Conservation (phyloP, 306 rosid species). For the Inga laurina region DNA sequence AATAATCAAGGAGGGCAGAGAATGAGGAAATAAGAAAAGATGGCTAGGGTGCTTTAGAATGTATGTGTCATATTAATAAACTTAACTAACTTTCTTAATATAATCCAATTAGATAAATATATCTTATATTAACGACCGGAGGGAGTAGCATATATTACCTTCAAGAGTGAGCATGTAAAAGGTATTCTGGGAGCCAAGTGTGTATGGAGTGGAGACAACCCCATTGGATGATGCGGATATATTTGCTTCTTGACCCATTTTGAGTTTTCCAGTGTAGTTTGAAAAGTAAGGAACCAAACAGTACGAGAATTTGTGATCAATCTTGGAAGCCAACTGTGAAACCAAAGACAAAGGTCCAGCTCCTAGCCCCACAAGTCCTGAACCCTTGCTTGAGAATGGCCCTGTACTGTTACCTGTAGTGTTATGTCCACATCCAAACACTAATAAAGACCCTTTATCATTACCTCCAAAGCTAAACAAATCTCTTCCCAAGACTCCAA, state of each 20-base stretch:
- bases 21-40: no score
- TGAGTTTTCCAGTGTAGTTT: constrained; percentile 3
- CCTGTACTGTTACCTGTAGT: not conserved
- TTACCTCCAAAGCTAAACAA: not conserved
- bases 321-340: constrained; percentile 1
- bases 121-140: no score
- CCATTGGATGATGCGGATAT: not conserved
- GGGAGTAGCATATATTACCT: not conserved
- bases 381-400: not conserved
- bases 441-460: not conserved
- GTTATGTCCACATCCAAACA: constrained; percentile 17
- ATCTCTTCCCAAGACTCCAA: constrained; percentile 1
- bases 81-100: no score
- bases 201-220: constrained; percentile 20
- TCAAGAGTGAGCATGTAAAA: constrained; percentile 4
- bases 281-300: constrained; percentile 10
- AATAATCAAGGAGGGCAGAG: no score
- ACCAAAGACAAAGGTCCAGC: constrained; percentile 18
- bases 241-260: not conserved
- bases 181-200: not conserved
- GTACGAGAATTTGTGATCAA: constrained; percentile 23
- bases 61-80: no score
- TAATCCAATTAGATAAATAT: no score
- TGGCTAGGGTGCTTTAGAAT: no score
- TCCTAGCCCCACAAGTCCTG: constrained; percentile 30